phyloP scores from a whole-genome alignment of 257 asterid genomes.

The Solanum verrucosum region DNA sequence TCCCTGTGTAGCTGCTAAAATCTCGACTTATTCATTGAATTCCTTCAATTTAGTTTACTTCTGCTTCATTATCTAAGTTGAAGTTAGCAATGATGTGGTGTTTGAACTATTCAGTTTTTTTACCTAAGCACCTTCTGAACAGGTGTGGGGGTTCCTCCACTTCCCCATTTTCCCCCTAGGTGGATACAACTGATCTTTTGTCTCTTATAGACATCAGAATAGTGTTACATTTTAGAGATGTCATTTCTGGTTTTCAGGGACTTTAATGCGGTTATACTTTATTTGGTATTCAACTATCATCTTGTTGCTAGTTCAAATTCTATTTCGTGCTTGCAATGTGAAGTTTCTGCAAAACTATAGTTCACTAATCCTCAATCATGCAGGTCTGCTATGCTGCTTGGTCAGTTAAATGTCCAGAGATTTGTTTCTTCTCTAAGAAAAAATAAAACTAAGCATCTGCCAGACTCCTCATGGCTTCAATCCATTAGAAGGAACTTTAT shows the following conservation, averaged over 20 bases:
- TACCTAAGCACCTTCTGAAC: neutral
- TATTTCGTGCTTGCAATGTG: neutral
- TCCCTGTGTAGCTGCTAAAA: neutral
- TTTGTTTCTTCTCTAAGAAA: constrained; percentile 31
- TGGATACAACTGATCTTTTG: neutral
- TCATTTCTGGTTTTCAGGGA: neutral
- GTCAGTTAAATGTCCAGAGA: constrained; percentile 64
- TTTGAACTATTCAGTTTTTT: neutral
- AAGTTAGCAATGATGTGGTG: neutral
- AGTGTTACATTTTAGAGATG: neutral
- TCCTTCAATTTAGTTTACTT: neutral
- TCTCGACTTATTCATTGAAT: neutral
- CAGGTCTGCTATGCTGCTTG: constrained; percentile 60
- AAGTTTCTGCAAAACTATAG: neutral
- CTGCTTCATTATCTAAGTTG: neutral
- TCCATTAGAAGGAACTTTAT: constrained; percentile 33
- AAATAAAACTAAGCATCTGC: constrained; percentile 14
- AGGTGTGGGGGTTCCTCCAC: neutral
- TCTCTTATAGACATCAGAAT: neutral
- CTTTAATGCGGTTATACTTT: neutral
- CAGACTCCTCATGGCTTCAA: constrained; percentile 31
- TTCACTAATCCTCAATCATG: constrained; percentile 3
- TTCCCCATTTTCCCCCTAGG: neutral
- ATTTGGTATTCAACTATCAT: neutral
- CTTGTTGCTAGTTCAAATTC: neutral